These are phyloP conservation scores for Raffaelea albimanens DNA, from an alignment of 2,329 filamentous ascomycete species.

Conservation along the genomic window DNA sequence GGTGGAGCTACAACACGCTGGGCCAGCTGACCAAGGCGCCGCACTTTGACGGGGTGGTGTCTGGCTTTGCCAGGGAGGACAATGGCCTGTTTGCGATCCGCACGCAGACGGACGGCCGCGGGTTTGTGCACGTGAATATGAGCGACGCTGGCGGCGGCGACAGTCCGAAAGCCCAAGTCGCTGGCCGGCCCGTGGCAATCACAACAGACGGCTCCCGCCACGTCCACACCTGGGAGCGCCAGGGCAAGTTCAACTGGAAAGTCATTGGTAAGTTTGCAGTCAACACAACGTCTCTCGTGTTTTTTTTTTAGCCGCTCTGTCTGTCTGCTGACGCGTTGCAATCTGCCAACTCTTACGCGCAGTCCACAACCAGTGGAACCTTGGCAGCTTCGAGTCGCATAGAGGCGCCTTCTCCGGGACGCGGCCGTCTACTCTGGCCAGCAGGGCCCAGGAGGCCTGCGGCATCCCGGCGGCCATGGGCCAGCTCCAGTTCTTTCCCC, in stretches of 20 bases:
- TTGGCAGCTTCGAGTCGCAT: too few relatives aligned
- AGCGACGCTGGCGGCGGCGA: neutral
- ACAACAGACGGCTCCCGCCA: neutral
- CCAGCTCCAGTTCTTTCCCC: neutral
- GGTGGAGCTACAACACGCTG: slow-evolving; percentile 6
- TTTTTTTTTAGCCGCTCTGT: neutral
- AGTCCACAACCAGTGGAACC: neutral
- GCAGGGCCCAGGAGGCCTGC: neutral
- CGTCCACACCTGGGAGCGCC: neutral
- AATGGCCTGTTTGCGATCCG: neutral
- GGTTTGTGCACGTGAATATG: slow-evolving; percentile 3
- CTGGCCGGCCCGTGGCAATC: neutral
- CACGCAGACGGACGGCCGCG: neutral
- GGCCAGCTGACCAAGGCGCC: slow-evolving; percentile 3
- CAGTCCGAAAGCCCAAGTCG: neutral
- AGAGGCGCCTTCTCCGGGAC: neutral
- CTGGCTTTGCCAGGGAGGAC: slow-evolving; percentile 1
- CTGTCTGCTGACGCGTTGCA: neutral
- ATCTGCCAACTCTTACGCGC: neutral
- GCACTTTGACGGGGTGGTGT: slow-evolving; percentile 1
- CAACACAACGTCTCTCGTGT: too few relatives aligned
- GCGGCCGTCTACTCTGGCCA: neutral
- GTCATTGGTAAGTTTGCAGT: neutral
- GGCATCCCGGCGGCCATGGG: neutral
- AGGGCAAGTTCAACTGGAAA: slow-evolving; percentile 6